phyloP scores from a whole-genome alignment of 2,329 filamentous ascomycete species.

The Lasiodiplodia theobromae region DNA sequence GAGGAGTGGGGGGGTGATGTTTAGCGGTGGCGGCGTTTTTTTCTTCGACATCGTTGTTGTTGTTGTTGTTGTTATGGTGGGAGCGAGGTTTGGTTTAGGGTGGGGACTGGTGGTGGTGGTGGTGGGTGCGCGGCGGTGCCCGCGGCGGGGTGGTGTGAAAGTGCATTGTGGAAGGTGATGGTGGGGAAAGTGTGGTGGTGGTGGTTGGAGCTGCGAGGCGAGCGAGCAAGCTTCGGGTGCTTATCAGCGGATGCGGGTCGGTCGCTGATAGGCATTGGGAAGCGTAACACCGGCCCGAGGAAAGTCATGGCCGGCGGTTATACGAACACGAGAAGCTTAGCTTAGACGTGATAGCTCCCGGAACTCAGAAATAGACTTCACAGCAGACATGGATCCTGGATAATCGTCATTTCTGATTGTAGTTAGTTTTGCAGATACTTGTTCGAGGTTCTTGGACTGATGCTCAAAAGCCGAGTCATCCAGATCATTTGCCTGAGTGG shows the following conservation, averaged over 20 bases:
- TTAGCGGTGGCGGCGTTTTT: slow-evolving; percentile 47
- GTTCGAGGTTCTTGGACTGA: too few relatives aligned
- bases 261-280: neutral
- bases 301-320: neutral
- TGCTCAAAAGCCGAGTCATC: too few relatives aligned
- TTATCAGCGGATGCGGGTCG: neutral
- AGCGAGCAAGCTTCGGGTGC: neutral
- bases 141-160: neutral
- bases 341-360: too few relatives aligned
- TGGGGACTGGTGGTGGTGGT: neutral
- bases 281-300: neutral
- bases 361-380: too few relatives aligned
- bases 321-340: too few relatives aligned
- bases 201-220: neutral
- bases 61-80: neutral
- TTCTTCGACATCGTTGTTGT: neutral
- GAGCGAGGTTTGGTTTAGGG: neutral
- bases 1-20: slow-evolving; percentile 70
- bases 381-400: too few relatives aligned
- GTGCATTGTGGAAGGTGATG: neutral
- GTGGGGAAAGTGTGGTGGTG: neutral
- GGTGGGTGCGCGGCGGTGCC: neutral
- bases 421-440: too few relatives aligned
- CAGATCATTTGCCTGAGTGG: too few relatives aligned
- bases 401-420: too few relatives aligned